Evolutionary conservation across 2,329 filamentous ascomycete genomes (phyloP), one percentile per base, ranked within the genome.

Genomic region (Scedosporium dehoogii): DNA sequence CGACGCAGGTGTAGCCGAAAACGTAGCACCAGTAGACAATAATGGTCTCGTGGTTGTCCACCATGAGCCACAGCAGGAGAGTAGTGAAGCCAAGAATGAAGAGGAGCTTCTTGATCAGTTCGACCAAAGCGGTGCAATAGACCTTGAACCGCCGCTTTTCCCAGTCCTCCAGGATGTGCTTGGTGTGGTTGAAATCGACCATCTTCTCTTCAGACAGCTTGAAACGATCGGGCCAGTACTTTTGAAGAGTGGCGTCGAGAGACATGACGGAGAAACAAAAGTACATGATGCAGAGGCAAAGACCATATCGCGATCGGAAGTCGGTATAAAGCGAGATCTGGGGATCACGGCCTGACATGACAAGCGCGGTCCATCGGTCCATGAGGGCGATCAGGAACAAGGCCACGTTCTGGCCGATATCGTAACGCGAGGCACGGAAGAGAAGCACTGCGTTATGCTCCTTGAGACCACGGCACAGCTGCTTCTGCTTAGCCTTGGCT

Each of bases 261-360:
- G 70, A 67, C 67, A 77, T 74, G 64, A 74, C 73, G 0, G 72
- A 70, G 2, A 71, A 68, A 53, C 75, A 72, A 63, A 76, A 77
- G 66, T 76, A 77, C 3, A 74, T 66, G 33, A 77, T 70, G 14
- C 71, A 71, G 44, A 76, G 72, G 59, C 74, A 76, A 62, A 73
- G 72, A 62, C 66, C 74, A 56, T 73, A 76, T 29, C 70, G 69
- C 6, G 69, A 70, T 6, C 72, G 69, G 27, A 66, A 65, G 58
- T 71, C 66, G 25, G 66, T 67, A 60, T 74, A 75, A 5, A 74
- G 65, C 44, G 64, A 69, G 18, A 70, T 66, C 6, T 66, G 62
- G 1, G 66, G 67, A 12, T 68, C 65, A 14, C 68, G 67, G 6
- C 69, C 70, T 12, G 69, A 68, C 73, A 74, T 75, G 58, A 69